Conservation (phyloP, 1,284 basidiomycete species). For the Volvariella volvacea region DNA sequence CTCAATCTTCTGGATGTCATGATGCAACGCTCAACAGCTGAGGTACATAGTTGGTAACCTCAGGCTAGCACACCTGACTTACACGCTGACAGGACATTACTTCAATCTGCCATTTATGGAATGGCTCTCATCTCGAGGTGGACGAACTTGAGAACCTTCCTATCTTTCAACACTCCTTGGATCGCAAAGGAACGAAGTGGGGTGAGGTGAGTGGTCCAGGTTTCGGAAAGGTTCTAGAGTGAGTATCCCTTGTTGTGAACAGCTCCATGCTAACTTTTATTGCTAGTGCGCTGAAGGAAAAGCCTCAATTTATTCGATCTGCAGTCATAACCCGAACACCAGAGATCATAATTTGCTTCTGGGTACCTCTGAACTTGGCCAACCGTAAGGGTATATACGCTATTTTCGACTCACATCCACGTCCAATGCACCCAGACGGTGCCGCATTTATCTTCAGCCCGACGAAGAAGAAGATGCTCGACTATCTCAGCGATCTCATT, state of each 20-base stretch:
- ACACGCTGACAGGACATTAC: no score
- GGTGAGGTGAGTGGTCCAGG: slow-evolving; percentile 27
- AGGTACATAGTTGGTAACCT: no score
- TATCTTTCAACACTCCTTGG: slow-evolving; percentile 34
- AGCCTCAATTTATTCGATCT: no score
- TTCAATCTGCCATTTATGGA: slow-evolving; percentile 31
- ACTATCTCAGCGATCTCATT: slow-evolving; percentile 42
- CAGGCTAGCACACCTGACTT: no score
- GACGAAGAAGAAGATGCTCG: slow-evolving; percentile 32
- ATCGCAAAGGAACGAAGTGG: slow-evolving; percentile 30
- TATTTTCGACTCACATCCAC: slow-evolving; percentile 60
- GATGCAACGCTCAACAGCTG: no score
- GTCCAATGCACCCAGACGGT: slow-evolving; percentile 49
- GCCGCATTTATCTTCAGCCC: slow-evolving; percentile 47
- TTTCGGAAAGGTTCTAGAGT: slow-evolving; percentile 43
- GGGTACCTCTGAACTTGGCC: slow-evolving; percentile 24
- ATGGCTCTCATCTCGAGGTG: slow-evolving; percentile 49
- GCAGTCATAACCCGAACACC: slow-evolving; percentile 67
- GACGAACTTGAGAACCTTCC: slow-evolving; percentile 40
- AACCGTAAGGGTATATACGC: slow-evolving; percentile 32
- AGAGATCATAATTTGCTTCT: slow-evolving; percentile 55
- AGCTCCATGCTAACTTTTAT: no score
- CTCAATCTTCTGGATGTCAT: no score
- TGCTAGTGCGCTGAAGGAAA: no score
- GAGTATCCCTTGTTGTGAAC: slow-evolving; percentile 9